phyloP scores from a whole-genome alignment of 768 basidiomycete species.

The Psilocybe subaeruginosa region DNA sequence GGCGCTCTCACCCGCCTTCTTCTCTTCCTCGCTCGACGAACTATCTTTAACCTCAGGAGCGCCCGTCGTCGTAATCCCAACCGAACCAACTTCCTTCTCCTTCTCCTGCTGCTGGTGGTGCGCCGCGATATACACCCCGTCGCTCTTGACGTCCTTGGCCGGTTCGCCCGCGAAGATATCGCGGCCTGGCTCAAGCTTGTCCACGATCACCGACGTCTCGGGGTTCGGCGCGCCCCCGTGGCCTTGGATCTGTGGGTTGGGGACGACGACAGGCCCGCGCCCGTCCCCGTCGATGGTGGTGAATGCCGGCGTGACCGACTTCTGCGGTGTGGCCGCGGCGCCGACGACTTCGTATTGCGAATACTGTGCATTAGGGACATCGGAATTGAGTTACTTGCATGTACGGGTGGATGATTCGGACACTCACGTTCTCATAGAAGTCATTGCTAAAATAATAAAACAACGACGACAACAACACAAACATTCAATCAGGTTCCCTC shows the following conservation, averaged over 20 bases:
- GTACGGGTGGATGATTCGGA: not conserved
- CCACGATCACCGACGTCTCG: slow-evolving; percentile 43
- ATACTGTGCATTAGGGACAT: slow-evolving; percentile 41
- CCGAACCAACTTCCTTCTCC: slow-evolving; percentile 25
- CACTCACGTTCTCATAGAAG: slow-evolving; percentile 67
- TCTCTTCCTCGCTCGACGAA: slow-evolving; percentile 5
- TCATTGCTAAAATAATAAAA: slow-evolving; percentile 49
- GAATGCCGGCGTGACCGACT: slow-evolving; percentile 35
- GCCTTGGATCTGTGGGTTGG: slow-evolving; percentile 10
- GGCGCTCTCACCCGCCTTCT: slow-evolving; percentile 8
- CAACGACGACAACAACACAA: not conserved
- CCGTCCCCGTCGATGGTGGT: slow-evolving; percentile 60
- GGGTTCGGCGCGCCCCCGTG: slow-evolving; percentile 23
- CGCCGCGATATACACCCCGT: slow-evolving; percentile 17
- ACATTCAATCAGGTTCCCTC: not conserved
- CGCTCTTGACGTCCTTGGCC: slow-evolving; percentile 52
- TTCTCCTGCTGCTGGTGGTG: slow-evolving; percentile 10
- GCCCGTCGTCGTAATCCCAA: slow-evolving; percentile 11
- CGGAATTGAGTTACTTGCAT: too few species aligned
- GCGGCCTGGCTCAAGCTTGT: slow-evolving; percentile 70
- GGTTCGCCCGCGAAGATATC: slow-evolving; percentile 69
- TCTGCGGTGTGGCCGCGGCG: slow-evolving; percentile 41
- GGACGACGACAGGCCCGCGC: slow-evolving; percentile 54
- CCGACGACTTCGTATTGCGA: slow-evolving; percentile 49
- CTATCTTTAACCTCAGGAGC: slow-evolving; percentile 1